phyloP scores from a whole-genome alignment of 2,329 filamentous ascomycete species.

The Colletotrichum camelliae region DNA sequence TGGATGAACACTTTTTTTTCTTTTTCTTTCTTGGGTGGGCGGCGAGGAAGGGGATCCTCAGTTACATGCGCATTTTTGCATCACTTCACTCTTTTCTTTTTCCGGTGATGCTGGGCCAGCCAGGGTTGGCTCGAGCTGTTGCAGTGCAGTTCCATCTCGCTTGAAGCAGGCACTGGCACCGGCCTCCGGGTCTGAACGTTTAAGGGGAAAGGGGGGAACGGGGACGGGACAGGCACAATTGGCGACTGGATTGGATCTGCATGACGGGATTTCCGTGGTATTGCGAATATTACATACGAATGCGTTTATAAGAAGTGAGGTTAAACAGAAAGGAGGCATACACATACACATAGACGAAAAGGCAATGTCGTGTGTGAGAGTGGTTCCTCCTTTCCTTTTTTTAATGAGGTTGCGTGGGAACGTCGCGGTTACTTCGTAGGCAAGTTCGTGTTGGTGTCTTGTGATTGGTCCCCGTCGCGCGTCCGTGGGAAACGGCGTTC shows the following conservation, averaged over 20 bases:
- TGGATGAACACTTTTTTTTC: background rate
- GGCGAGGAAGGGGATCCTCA: background rate
- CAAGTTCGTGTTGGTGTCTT: background rate
- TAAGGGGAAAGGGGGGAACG: background rate
- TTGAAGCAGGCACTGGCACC: background rate
- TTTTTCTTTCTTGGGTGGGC: background rate
- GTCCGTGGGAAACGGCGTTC: background rate
- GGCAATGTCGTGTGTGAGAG: background rate
- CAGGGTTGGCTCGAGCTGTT: background rate
- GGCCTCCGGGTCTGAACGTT: background rate
- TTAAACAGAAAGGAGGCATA: background rate
- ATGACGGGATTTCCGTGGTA: background rate
- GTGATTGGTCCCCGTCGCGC: background rate
- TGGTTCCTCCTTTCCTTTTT: background rate
- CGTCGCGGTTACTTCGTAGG: background rate
- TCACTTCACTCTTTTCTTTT: background rate
- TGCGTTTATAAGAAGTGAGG: background rate
- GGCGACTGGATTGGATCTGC: background rate
- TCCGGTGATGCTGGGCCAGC: background rate
- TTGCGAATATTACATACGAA: background rate
- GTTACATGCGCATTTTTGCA: background rate
- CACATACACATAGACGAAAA: background rate
- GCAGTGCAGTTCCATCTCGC: background rate
- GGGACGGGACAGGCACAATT: background rate
- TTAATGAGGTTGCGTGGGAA: background rate